Base-by-base conservation (phyloP, 352 stramenopile genomes). In the Phytopythium oedochilum region DNA sequence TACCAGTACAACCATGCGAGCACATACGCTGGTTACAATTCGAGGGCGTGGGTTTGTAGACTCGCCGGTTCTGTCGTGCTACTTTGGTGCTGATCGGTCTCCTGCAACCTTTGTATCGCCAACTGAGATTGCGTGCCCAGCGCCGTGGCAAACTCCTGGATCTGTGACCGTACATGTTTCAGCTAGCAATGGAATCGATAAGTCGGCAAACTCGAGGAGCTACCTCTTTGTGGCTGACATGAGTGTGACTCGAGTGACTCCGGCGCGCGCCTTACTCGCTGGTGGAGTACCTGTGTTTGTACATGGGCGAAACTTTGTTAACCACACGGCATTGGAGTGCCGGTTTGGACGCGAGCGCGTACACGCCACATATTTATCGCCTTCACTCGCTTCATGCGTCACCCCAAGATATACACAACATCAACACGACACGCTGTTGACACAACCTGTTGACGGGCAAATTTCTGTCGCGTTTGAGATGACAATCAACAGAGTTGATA, bases 231-330 rank as follows among this genome's bases (percentile, higher is more conserved):
- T 96, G 5, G 65, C 75, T 4, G 89, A 98, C 36, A 60, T 96
- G 43, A 85, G 80, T 0, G 69, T 99, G 22, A 63, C 84, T 8
- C 70, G 60, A 31, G 58, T 98, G 38, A 70, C 68, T 11, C 95
- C 96, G 2, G 74, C 58, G 10, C 70, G 63, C n/a, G 89, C 88
- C 17, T 66, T 92, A 3, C 83, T 89, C 35, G 63, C 87, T 26
- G 87, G 86, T 39, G 78, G 89, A 22, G 85, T 81, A 3, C 86
- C 94, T 1, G 64, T 98, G 2, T 97, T 98, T 66, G 73, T 98
- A 7, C 82, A 83, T 45, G 96, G 96, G 15, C 76, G 78, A 23
- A 98, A 98, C 59, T 99, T 99, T 58, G 52, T 97, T 23, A 98
- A 97, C 58, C 75, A 87, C 20, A 93, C 87, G 9, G 56, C 82